phyloP scores from a whole-genome alignment of 169 alveolate genomes.

The Prorocentrum cordatum region DNA sequence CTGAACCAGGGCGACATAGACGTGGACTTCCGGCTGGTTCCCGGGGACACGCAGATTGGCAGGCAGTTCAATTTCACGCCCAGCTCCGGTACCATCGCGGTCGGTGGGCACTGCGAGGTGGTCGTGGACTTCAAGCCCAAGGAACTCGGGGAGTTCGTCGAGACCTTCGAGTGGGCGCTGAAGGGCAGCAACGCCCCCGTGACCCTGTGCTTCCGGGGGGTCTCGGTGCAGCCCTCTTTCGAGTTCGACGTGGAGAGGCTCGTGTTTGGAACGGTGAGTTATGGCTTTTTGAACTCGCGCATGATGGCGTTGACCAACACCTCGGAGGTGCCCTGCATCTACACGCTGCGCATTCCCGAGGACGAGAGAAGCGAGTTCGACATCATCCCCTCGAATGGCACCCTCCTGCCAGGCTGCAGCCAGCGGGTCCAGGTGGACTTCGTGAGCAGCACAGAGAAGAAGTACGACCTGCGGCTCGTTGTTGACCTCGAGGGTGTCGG shows the following conservation, averaged over 20 bases:
- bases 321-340: slow-evolving; percentile 75
- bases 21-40: slow-evolving; percentile 64
- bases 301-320: slow-evolving; percentile 83
- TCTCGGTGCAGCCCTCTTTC: slow-evolving; percentile 78
- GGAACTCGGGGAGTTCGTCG: slow-evolving; percentile 44
- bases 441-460: slow-evolving; percentile 56
- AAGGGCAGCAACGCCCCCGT: slow-evolving; percentile 57
- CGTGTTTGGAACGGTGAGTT: slow-evolving; percentile 85
- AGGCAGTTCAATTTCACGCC: slow-evolving; percentile 58
- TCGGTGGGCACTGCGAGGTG: slow-evolving; percentile 58
- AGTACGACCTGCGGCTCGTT: slow-evolving; percentile 32
- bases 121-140: slow-evolving; percentile 68
- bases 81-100: slow-evolving; percentile 49
- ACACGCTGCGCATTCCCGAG: slow-evolving; percentile 24
- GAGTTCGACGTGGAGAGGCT: slow-evolving; percentile 83
- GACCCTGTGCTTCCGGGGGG: slow-evolving; percentile 51
- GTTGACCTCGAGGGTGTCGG: slow-evolving; percentile 66
- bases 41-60: background rate
- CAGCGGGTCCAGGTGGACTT: slow-evolving; percentile 77
- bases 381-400: slow-evolving; percentile 82
- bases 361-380: slow-evolving; percentile 80
- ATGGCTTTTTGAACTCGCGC: slow-evolving; percentile 84
- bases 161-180: slow-evolving; percentile 65
- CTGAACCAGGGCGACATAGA: slow-evolving; percentile 74
- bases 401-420: slow-evolving; percentile 78